Evolutionary conservation across 1,139 yeast species (phyloP), one percentile per base, ranked within the genome.

Genomic region (Taiozyma sp.): DNA sequence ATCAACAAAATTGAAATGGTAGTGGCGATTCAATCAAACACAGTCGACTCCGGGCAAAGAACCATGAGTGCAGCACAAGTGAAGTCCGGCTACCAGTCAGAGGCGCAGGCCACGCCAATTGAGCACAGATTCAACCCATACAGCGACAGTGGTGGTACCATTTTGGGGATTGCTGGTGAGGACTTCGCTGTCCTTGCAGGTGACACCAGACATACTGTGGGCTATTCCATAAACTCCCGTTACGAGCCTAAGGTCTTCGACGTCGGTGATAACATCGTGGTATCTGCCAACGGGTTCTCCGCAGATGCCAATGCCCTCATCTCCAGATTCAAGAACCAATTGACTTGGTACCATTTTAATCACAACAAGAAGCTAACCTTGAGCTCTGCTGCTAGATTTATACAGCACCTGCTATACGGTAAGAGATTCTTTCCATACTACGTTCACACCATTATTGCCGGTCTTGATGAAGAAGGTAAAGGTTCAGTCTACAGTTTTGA

Each of bases 171-270:
- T 70, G 97, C 99, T 3, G 99, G 99, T 47, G 89, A 89, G 66
- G 98, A 93, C 70, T 93, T 91, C 65, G 97, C 97, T 32, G 95
- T 93, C 42, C 78, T 93, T 56, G 99, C 99, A 1, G 98, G 99
- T 48, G 99, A 95, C 70, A 93, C 99, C 23, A 86, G 99, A 74
- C 96, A 88, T 67, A 91, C 96, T 8, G 86, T 87, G 39, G 99
- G 97, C 38, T 93, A 90, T 72, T 85, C 91, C 57, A 95, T 93
- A 70, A 91, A 93, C 68, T 84, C 97, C 23, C 82, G 99, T 65
- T 86, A 87, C 68, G 96, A 90, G 69, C 96, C 96, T 46, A 91
- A 90, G 70, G 88, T 93, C 52, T 87, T 88, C 65, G 82, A 87
- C 61, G 87, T 90, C 53, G 98, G 97, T 49, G 98, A 93, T 70